Base-by-base conservation (phyloP, 2,329 filamentous ascomycete species). In the Fusarium protoensiforme region DNA sequence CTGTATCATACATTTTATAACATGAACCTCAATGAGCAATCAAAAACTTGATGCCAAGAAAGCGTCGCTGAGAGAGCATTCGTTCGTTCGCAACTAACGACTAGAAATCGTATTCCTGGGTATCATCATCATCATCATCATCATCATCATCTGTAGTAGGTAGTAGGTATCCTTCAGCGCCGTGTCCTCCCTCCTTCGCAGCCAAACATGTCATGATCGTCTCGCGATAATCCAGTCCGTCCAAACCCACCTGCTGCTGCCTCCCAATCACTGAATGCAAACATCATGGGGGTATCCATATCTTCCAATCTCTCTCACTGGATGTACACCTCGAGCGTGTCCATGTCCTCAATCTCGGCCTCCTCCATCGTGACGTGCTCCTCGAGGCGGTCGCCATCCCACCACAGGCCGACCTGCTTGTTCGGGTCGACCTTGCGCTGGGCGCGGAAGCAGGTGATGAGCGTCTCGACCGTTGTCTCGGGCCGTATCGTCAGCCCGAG, bases 341-440 rank as follows among this genome's bases (percentile, higher is more conserved):
- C 93, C 84, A 91, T 87, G 76, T 97, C 92, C 53, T 90, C 90
- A 43, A 97, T 89, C 20, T 94, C 94, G 3, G 91, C 88, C 38
- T 93, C 90, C 51, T 85, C 85, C 53, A 96, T 86, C 2, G 87
- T 88, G 33, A 84, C 83, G 2, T 90, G 85, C 20, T 89, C 87
- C 16, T 92, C 88, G 31, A 97, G 83, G 54, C 85, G 84, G 59
- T 95, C 94, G 16, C 94, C 94, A 75, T 97, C 94, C 81, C 94
- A 95, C 74, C 87, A 85, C 13, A 97, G 83, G 39, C 87, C 86
- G 4, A 96, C 83, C 0, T 86, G 81, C 73, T 86, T 87, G 6
- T 87, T 86, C 1, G 83, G 78, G 0, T 83, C 81, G 20, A 95
- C 80, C 0, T 84, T 76, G 33, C 88, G 86, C 73, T 87, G 83